Base-by-base conservation (phyloP, 1,284 basidiomycete genomes). In the Omphalotus olearius region DNA sequence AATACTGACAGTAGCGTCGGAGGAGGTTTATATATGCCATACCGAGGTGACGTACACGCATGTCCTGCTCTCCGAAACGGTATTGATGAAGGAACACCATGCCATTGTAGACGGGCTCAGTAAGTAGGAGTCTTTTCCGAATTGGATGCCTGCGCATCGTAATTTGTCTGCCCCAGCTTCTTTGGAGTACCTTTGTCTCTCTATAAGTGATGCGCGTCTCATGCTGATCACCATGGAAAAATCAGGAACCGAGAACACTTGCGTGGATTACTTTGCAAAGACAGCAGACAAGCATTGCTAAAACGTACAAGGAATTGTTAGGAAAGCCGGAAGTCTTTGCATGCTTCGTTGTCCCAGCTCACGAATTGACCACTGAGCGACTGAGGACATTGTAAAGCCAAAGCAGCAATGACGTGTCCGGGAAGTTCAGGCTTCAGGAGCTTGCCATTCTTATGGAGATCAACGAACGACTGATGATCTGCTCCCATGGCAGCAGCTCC, bases 291-390 rank as follows among this genome's bases (percentile, higher is more conserved):
- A 23, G 23, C 23, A 23, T 23, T 23, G 3, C 30, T 33, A 33
- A 7, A 33, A 13, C 30, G 30, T 33, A 33, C n/a, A n/a, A n/a
- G n/a, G n/a, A n/a, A n/a, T 10, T 33, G 9, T 33, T 9, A 33
- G 7, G 30, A 9, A 33, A 13, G 13, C 30, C 30, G 70, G 64
- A 79, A 86, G 14, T 74, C 69, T 61, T 69, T 72, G 64, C 84
- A 86, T 55, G 79, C 76, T 26, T 80, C 79, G 10, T 75, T 73
- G 59, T 88, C 75, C 84, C 87, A 89, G 59, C 72, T 82, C 44
- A 93, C 70, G 64, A 92, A 95, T 56, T 80, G 70, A 14, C 93
- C 93, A 46, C 79, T 88, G 47, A 90, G 62, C 3, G 67, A 62
- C 57, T 75, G 72, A 6, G 80, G 71, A 3, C 85, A 86, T 25